Evolutionary conservation across 768 basidiomycete genomes (phyloP).

Genomic region (Russula brevipes): DNA sequence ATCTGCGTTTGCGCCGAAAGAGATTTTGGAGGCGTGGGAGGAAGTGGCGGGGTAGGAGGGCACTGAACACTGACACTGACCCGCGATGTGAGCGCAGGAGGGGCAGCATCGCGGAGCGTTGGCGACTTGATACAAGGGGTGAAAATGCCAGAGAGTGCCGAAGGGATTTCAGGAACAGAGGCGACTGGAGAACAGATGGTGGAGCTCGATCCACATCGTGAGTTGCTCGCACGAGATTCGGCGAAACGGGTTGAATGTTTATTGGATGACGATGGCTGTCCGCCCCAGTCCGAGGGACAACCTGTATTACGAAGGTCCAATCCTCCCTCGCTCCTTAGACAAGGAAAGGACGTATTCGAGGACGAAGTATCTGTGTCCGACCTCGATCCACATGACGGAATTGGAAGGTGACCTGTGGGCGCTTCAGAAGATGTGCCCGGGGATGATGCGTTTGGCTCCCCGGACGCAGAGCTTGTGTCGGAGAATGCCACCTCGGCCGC

Average conservation of each 20-base stretch:
- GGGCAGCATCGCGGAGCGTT: not conserved
- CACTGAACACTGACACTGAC: too few relatives aligned
- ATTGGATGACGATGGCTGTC: not conserved
- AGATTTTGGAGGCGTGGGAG: not conserved
- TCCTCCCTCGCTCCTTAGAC: not conserved
- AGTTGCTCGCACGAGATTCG: not conserved
- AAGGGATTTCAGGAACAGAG: not conserved
- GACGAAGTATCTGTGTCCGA: not conserved
- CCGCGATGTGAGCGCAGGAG: not conserved
- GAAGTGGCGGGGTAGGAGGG: not conserved
- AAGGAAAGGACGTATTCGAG: not conserved
- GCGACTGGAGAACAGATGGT: not conserved
- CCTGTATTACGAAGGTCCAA: not conserved
- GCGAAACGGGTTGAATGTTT: not conserved
- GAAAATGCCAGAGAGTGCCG: not conserved
- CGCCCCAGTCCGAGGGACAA: not conserved
- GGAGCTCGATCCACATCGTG: not conserved
- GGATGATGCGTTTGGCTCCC: not conserved
- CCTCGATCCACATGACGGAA: not conserved
- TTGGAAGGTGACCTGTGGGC: not conserved
- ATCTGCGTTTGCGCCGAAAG: constrained; percentile 9
- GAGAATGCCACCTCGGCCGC: not conserved
- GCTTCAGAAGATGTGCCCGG: not conserved
- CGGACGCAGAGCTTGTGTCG: not conserved
- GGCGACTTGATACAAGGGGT: not conserved